Base-by-base conservation (phyloP, 768 basidiomycete genomes). In the Wakefieldia striispora region DNA sequence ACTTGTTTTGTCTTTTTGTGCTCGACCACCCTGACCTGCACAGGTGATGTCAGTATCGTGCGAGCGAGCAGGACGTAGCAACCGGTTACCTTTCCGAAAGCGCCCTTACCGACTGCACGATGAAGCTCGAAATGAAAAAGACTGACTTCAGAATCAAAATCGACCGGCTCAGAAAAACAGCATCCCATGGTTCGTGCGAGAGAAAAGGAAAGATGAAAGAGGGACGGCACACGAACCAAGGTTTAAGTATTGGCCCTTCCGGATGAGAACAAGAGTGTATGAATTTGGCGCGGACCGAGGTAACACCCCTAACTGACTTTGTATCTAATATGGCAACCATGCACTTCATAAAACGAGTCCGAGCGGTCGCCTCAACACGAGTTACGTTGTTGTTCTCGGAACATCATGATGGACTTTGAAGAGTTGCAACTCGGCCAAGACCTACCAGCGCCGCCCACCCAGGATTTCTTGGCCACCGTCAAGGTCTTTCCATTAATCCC, bases 71-170 rank as follows among this genome's bases (percentile, higher is more conserved):
- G 49, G 14, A 17, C 23, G 24, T 20, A 7, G 16, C 36, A 37
- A 53, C 47, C 40, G 67, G 52, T 38, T 47, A 94, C 95, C 84
- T 97, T 98, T 68, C 95, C 95, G 75, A 98, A 99, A 21, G 95
- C 93, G 39, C 97, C 95, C 69, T 93, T 97, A 37, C 97, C 97
- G 13, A 98, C 91, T 19, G 90, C 91, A 41, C 94, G 82, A 65
- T 97, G 86, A 40, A 99, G 86, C 66, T 95, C 91, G 64, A 98
- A 99, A 73, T 98, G 95, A 72, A 88, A 98, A 42, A 99, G 85
- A 65, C 83, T 91, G 69, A 85, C 79, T 55, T 93, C 90, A 40
- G 79, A 75, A 55, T 89, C 84, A 68, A 90, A 91, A 74, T 94
- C 91, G 58, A 94, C 80, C 19, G 88, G 88, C 71, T 90, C 77